These are phyloP conservation scores for Hondaea fermentalgiana DNA, from an alignment of 108 stramenopile species.

Conservation along the genomic window DNA sequence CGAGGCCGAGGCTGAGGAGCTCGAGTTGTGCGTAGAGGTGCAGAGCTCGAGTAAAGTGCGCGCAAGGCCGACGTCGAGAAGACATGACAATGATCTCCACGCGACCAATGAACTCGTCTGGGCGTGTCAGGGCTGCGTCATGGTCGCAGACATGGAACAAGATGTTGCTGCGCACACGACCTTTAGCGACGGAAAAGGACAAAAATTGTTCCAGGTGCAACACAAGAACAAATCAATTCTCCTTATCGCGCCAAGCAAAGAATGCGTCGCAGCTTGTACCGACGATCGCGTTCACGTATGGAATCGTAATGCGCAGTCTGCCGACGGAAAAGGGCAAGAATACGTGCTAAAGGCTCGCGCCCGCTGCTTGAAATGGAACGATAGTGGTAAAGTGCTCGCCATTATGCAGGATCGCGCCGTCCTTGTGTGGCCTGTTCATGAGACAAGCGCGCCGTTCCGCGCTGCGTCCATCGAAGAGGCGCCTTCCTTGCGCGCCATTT, in stretches of 20 bases:
- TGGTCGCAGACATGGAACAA: neutral
- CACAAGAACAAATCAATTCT: neutral
- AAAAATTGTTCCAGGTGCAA: neutral
- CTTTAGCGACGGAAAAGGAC: neutral
- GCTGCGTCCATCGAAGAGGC: neutral
- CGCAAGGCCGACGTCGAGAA: neutral
- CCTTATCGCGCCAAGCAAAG: neutral
- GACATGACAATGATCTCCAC: neutral
- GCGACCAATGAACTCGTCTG: neutral
- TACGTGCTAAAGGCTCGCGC: too few relatives aligned
- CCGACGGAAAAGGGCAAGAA: neutral
- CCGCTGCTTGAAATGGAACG: neutral
- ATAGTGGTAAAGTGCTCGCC: neutral
- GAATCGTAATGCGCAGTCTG: neutral
- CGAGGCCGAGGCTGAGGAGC: neutral
- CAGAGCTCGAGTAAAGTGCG: neutral
- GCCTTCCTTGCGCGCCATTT: neutral
- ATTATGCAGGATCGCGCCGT: neutral
- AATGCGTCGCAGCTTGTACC: neutral
- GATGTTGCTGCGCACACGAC: neutral
- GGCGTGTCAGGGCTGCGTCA: neutral
- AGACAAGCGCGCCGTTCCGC: neutral
- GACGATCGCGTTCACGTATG: neutral
- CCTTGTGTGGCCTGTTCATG: neutral
- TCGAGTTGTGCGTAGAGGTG: neutral